Percentiles rank a stretch among this genome's conserved stretches.
These are phyloP conservation scores for Yamadazyma scolyti DNA, from an alignment of 805 yeast genomes.

Conservation along the genomic window DNA sequence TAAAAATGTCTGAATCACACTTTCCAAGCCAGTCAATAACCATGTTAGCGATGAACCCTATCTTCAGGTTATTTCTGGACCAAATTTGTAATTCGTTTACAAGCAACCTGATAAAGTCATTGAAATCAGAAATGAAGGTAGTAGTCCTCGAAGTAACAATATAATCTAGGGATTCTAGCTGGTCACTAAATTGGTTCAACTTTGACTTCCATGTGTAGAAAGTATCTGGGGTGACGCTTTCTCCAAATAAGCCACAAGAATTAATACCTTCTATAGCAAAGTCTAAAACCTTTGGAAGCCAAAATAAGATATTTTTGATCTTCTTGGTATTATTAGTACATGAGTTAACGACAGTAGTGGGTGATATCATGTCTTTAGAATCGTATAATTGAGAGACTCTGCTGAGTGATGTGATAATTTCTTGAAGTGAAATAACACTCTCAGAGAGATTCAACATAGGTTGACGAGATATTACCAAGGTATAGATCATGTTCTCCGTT, in stretches of 20 bases:
- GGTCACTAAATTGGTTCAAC: constrained; percentile 9
- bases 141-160: constrained; percentile 12
- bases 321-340: constrained; percentile 13
- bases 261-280: constrained; percentile 22
- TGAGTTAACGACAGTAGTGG: constrained; percentile 17
- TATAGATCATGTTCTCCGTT: constrained; percentile 64
- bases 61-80: constrained; percentile 23
- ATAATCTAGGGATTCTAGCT: constrained; percentile 19
- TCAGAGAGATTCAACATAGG: constrained; percentile 37
- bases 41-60: constrained; percentile 47
- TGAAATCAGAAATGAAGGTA: constrained; percentile 17
- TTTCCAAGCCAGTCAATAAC: constrained; percentile 44
- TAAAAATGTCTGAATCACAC: constrained; percentile 13
- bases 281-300: constrained; percentile 37
- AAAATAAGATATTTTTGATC: constrained; percentile 13
- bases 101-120: constrained; percentile 19
- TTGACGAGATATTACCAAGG: constrained; percentile 51
- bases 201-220: constrained; percentile 16
- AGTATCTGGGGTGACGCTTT: constrained; percentile 7
- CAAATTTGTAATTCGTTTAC: constrained; percentile 25
- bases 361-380: constrained; percentile 5
- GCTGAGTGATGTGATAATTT: constrained; percentile 10
- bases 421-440: constrained; percentile 11
- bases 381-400: constrained; percentile 10
- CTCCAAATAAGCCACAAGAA: constrained; percentile 10